A percentile compares a stretch with the other conserved stretches of the same genome.
Evolutionary conservation across 352 stramenopile genomes (phyloP).

Genomic region (Pythium phragmiticola): DNA sequence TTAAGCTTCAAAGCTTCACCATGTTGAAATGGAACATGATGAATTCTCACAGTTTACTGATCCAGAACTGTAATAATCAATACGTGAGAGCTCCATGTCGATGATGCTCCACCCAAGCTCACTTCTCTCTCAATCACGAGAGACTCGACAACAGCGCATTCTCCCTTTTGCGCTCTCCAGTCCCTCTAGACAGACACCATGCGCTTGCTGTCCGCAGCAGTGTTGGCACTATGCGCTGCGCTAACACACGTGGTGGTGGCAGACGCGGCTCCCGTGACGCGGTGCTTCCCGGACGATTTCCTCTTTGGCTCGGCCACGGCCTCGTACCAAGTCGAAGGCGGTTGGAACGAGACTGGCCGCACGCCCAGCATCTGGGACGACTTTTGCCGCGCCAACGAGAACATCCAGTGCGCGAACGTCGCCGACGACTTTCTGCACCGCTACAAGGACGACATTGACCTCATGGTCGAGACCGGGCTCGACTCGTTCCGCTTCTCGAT

Average conservation of each 20-base stretch:
- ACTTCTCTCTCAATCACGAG: background rate
- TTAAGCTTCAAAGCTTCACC: background rate
- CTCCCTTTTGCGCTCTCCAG: background rate
- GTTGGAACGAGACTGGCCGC: slow-evolving; percentile 71
- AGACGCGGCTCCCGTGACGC: slow-evolving; percentile 24
- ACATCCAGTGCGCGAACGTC: slow-evolving; percentile 88
- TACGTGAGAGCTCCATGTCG: background rate
- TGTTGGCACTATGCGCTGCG: background rate
- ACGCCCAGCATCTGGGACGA: slow-evolving; percentile 93
- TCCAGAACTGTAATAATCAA: background rate
- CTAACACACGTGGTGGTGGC: background rate
- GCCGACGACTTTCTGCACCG: slow-evolving; percentile 93
- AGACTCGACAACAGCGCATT: background rate
- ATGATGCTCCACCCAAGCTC: background rate
- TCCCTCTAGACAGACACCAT: background rate
- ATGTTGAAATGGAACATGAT: background rate
- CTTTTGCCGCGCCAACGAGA: slow-evolving; percentile 71
- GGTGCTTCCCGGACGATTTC: slow-evolving; percentile 74
- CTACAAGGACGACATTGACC: slow-evolving; percentile 87
- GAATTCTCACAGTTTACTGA: background rate
- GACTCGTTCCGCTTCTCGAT: slow-evolving; percentile 93
- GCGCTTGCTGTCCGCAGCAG: background rate
- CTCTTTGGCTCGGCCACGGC: slow-evolving; percentile 89
- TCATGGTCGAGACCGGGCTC: slow-evolving; percentile 91
- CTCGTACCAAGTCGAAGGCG: slow-evolving; percentile 94